Conservation (phyloP, 495 filamentous ascomycete species). For the Penicillium steckii region DNA sequence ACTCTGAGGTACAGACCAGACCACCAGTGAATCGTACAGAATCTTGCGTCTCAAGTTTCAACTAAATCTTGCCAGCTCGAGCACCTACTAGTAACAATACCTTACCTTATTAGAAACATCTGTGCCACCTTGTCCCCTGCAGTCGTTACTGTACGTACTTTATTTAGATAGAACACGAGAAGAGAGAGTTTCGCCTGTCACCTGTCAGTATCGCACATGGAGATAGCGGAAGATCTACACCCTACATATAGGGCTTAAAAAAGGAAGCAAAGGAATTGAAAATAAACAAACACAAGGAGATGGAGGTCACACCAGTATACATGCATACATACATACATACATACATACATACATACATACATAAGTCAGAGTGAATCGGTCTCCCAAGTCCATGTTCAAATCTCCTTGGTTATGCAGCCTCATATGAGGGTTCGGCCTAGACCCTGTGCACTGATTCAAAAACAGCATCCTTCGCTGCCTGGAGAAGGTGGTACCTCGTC, state of each 20-base stretch:
- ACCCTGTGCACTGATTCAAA: too few species aligned
- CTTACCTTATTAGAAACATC: not conserved
- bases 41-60: not conserved
- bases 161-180: too few species aligned
- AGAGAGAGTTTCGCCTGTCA: not conserved
- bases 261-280: not conserved
- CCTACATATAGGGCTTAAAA: not conserved
- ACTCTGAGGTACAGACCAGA: too few species aligned
- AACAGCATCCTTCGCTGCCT: too few species aligned
- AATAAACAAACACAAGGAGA: not conserved
- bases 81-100: not conserved
- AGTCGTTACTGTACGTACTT: not conserved
- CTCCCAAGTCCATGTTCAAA: too few species aligned
- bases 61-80: not conserved
- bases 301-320: not conserved
- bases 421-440: too few species aligned
- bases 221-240: not conserved
- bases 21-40: not conserved
- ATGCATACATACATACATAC: too few species aligned
- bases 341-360: too few species aligned
- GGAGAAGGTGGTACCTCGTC: too few species aligned
- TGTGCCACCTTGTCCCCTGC: not conserved
- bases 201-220: not conserved
- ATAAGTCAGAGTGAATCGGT: too few species aligned
- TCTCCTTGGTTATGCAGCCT: too few species aligned